Base-by-base conservation (phyloP, 306 rosid genomes). In the Luffa acutangula region DNA sequence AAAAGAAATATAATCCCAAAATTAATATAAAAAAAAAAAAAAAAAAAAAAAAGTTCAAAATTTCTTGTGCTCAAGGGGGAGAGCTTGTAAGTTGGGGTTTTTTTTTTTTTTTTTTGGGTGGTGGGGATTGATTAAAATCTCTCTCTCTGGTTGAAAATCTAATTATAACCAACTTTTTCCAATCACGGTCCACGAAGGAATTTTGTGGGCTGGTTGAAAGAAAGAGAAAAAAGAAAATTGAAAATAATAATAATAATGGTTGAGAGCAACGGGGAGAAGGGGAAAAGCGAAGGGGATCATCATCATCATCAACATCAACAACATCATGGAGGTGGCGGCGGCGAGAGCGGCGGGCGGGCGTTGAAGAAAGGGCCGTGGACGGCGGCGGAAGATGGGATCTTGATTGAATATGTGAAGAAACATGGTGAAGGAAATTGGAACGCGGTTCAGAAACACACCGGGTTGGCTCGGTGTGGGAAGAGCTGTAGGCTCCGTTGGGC, bases 401-500 rank as follows among this genome's bases (percentile, higher is more conserved):
- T 94, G 83, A 53, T 72, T 2, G 93, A 91, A 84, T 89, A 94
- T 79, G 97, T 92, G 76, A 84, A 83, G 45, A 88, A 81, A 42
- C 78, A 84, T 17, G 97, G 96, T 0, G 97, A 92, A 79, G 98
- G 98, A n/a, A 94, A 87, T 78, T 94, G 98, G 97, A 92, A 88
- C 57, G 86, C 87, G 0, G 94, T 94, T 2, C 97, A 87, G 54
- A 91, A 87, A 81, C 88, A 88, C 70, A 83, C 93, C 0, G 91
- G 88, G 17, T 75, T 94, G 73, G 81, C 78, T 0, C 82, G 98
- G 53, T 88, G 95, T 58, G 97, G 98, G 14, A 94, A 94, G 81
- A 94, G 98, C 54, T 94, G 98, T 52, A 84, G 98, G 74, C 91
- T 94, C 4, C 71, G 98, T 54, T 94, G 98, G 98, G 91, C 96